Percentiles rank a stretch among this genome's conserved stretches.
phyloP scores from a whole-genome alignment of 1,284 basidiomycete genomes.

The Fomitopsis schrenkii region DNA sequence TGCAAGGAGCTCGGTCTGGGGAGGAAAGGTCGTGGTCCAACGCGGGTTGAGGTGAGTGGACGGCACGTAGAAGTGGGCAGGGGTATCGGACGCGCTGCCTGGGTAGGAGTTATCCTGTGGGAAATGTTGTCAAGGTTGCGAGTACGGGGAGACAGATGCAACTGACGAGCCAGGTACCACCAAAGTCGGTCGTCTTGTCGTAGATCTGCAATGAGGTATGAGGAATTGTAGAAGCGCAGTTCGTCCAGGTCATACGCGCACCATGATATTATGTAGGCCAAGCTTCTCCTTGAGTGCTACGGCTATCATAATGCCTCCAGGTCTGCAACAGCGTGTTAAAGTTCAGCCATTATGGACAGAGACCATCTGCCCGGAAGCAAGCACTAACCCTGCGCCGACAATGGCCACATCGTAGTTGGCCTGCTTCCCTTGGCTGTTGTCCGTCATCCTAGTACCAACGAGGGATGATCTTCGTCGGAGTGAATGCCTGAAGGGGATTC shows the following conservation, averaged over 20 bases:
- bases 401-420: neutral
- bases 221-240: neutral
- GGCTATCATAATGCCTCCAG: conserved; percentile 20
- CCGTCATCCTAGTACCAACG: too few relatives aligned
- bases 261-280: conserved; percentile 21
- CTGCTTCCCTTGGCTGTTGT: neutral
- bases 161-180: conserved; percentile 34
- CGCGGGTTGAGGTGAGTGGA: conserved; percentile 27
- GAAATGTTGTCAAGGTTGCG: neutral
- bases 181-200: conserved; percentile 28
- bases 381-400: conserved; percentile 5
- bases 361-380: neutral
- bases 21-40: conserved; percentile 24
- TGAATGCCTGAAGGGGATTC: too few relatives aligned
- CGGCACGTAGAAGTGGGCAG: conserved; percentile 30
- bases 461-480: too few relatives aligned
- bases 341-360: too few relatives aligned
- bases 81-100: conserved; percentile 24
- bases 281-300: conserved; percentile 22
- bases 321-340: conserved; percentile 6
- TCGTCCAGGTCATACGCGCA: conserved; percentile 4
- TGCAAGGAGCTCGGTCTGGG: conserved; percentile 28
- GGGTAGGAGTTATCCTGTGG: conserved; percentile 30
- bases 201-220: conserved; percentile 24
- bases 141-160: neutral